Conservation (phyloP, 192 early-diverging fungal genomes). For the Coemansia guatemalensis region DNA sequence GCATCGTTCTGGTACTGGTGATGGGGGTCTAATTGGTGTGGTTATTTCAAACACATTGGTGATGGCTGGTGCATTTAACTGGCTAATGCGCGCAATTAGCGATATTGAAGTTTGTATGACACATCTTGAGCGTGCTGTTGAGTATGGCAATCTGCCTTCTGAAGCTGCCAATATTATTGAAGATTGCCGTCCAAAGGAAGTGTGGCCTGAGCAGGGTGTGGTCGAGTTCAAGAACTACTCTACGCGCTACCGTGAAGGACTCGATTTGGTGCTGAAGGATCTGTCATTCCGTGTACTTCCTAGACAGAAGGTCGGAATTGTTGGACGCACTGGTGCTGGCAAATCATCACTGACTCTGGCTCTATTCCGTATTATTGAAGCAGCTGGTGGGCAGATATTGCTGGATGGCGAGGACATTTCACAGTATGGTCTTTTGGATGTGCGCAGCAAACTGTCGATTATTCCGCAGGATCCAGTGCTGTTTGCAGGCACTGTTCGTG, state of each 20-base stretch:
- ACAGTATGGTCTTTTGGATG: constrained; percentile 67
- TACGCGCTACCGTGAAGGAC: constrained; percentile 54
- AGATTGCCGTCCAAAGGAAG: constrained; percentile 19
- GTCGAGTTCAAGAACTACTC: constrained; percentile 56
- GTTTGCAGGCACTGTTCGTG: constrained; percentile 70
- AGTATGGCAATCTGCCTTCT: constrained; percentile 30
- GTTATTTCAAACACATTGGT: constrained; percentile 74
- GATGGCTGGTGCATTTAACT: constrained; percentile 70
- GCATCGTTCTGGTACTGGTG: constrained; percentile 39
- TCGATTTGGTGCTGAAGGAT: constrained; percentile 48
- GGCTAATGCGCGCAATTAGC: constrained; percentile 72
- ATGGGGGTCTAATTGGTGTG: constrained; percentile 70
- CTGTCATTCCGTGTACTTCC: constrained; percentile 33
- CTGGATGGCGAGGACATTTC: constrained; percentile 78
- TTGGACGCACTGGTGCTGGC: constrained; percentile 74
- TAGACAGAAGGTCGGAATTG: constrained; percentile 60
- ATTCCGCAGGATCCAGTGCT: constrained; percentile 79
- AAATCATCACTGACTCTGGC: constrained; percentile 71
- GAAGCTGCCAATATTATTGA: constrained; percentile 39
- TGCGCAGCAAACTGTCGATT: constrained; percentile 71
- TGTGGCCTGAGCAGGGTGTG: constrained; percentile 56
- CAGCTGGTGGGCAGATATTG: too few species aligned
- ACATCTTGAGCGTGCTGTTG: constrained; percentile 58
- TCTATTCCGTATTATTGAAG: constrained; percentile 72
- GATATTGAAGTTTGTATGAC: constrained; percentile 66